Evolutionary conservation across 2,329 filamentous ascomycete genomes (phyloP).

Genomic region (Aspergillus eucalypticola): DNA sequence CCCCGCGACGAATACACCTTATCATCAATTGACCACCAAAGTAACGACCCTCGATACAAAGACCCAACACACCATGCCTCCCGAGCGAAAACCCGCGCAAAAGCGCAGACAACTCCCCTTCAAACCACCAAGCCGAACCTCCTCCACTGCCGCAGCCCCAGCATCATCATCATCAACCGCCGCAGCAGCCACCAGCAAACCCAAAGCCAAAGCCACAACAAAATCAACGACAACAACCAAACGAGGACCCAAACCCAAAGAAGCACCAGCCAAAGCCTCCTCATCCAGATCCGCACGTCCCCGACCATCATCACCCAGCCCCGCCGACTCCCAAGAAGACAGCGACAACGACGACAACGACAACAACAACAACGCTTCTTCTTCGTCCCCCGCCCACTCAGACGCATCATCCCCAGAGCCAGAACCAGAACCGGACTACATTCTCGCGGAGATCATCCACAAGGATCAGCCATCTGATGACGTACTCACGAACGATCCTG

Average conservation of each 20-base stretch:
- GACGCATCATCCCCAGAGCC: conserved; percentile 20
- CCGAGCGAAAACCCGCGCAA: conserved; percentile 31
- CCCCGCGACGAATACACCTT: background rate
- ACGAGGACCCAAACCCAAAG: background rate
- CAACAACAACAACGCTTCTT: conserved; percentile 6
- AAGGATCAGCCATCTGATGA: conserved; percentile 26
- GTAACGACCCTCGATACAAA: background rate
- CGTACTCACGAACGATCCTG: conserved; percentile 37
- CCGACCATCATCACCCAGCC: conserved; percentile 13
- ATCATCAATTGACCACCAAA: background rate
- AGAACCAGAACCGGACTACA: conserved; percentile 46
- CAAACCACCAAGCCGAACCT: conserved; percentile 44
- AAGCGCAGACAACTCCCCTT: conserved; percentile 47
- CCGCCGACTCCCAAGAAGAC: conserved; percentile 4
- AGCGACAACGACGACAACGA: conserved; percentile 7
- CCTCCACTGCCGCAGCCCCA: conserved; percentile 26
- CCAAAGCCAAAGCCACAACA: conserved; percentile 9
- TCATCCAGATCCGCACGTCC: background rate
- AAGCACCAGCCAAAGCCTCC: conserved; percentile 9
- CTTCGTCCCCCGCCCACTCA: conserved; percentile 6
- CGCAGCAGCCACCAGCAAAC: conserved; percentile 17
- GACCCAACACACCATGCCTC: conserved; percentile 24
- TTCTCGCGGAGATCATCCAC: conserved; percentile 48
- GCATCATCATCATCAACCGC: conserved; percentile 21
- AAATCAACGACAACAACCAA: conserved; percentile 6